phyloP scores from a whole-genome alignment of 2,329 filamentous ascomycete genomes.

The Chlorencoelia australis region DNA sequence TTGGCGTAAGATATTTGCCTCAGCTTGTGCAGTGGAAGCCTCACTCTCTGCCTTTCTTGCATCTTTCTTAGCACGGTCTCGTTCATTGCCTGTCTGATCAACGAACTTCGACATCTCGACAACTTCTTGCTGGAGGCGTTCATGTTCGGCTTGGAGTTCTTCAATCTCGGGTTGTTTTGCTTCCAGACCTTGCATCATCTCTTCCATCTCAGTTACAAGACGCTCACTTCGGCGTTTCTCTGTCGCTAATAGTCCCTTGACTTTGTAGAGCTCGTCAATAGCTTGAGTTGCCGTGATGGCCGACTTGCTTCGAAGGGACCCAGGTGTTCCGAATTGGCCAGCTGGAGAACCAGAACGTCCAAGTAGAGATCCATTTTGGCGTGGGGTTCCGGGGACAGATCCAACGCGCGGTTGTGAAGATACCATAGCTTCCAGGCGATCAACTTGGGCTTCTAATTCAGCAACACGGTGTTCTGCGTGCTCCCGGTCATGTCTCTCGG shows the following conservation, averaged over 20 bases:
- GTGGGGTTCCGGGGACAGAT: conserved; percentile 50
- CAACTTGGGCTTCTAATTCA: conserved; percentile 54
- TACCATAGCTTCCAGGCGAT: conserved; percentile 47
- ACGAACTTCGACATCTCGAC: conserved; percentile 77
- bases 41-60: conserved; percentile 70
- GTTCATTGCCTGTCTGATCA: conserved; percentile 70
- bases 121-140: conserved; percentile 69
- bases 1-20: conserved; percentile 70
- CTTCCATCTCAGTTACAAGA: conserved; percentile 68
- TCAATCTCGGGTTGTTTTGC: conserved; percentile 80
- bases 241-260: conserved; percentile 62
- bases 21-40: conserved; percentile 51
- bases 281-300: conserved; percentile 51
- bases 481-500: conserved; percentile 49
- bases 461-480: conserved; percentile 51
- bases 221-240: conserved; percentile 68
- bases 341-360: conserved; percentile 45
- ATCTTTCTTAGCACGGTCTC: conserved; percentile 68
- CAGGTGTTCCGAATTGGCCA: conserved; percentile 44
- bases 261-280: conserved; percentile 53
- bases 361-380: conserved; percentile 43
- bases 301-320: conserved; percentile 44
- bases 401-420: conserved; percentile 30
- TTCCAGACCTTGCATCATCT: conserved; percentile 77
- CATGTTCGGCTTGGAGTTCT: conserved; percentile 72